Evolutionary conservation across 139 green algal species (phyloP).

Genomic region (Micractinium conductrix): DNA sequence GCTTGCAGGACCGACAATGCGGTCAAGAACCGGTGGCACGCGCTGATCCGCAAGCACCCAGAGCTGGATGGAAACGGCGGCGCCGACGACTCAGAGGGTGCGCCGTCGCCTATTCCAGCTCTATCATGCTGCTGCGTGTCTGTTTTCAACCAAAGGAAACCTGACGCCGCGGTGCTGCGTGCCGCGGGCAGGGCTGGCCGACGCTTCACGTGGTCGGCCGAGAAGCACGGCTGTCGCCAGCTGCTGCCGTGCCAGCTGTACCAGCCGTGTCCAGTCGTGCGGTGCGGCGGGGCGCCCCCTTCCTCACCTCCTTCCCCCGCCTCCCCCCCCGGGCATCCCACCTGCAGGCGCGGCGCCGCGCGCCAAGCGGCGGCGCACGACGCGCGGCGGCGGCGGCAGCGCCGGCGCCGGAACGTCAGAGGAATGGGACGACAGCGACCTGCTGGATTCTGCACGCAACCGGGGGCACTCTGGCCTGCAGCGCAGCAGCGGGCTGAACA

Average conservation of each 20-base stretch:
- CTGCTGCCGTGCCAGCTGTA: too few relatives aligned
- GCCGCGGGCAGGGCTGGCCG: too few relatives aligned
- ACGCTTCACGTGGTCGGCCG: too few relatives aligned
- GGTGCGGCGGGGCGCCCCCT: too few relatives aligned
- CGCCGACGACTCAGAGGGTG: constrained; percentile 1
- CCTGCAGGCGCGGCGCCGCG: not conserved
- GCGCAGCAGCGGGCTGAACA: not conserved
- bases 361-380: constrained; percentile 19
- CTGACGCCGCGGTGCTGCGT: too few relatives aligned
- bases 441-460: not conserved
- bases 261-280: too few relatives aligned
- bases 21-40: constrained; percentile 59
- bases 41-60: constrained; percentile 32
- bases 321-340: not conserved
- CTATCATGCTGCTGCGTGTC: too few relatives aligned
- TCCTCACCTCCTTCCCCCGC: not conserved
- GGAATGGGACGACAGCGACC: not conserved
- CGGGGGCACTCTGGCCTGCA: not conserved
- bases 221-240: too few relatives aligned
- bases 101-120: too few relatives aligned
- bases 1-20: constrained; percentile 57
- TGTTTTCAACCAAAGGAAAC: too few relatives aligned
- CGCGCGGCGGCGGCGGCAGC: not conserved
- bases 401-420: not conserved
- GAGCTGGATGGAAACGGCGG: not conserved